phyloP scores from a whole-genome alignment of 2,329 filamentous ascomycete genomes.

The Grosmannia huntii region DNA sequence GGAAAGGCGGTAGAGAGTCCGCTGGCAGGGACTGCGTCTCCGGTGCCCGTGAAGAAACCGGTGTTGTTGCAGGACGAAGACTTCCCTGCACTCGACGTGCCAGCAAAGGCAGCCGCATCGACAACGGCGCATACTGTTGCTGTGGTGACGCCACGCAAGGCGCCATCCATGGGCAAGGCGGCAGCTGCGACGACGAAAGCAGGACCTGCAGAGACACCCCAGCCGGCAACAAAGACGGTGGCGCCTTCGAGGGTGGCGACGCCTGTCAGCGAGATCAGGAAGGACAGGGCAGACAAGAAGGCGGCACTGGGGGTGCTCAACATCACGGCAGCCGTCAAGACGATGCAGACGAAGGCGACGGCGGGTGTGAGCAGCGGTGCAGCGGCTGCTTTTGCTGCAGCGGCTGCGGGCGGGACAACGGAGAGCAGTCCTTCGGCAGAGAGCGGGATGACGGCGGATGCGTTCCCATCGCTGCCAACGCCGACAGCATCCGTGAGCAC shows the following conservation, averaged over 20 bases:
- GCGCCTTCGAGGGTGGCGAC: neutral
- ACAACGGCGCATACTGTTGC: conserved; percentile 8
- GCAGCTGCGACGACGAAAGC: conserved; percentile 9
- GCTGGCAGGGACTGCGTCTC: neutral
- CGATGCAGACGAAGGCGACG: conserved; percentile 14
- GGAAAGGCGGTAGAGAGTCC: neutral
- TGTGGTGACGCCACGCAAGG: conserved; percentile 15
- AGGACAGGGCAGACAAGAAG: conserved; percentile 20
- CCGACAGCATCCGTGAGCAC: conserved; percentile 27
- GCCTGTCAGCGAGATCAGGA: neutral
- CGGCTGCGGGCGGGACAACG: conserved; percentile 2
- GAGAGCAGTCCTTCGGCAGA: conserved; percentile 21
- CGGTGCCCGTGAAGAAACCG: conserved; percentile 11
- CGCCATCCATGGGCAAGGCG: conserved; percentile 16
- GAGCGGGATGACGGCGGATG: conserved; percentile 18
- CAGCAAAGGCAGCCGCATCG: conserved; percentile 26
- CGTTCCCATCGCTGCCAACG: conserved; percentile 39
- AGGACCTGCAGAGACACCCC: neutral
- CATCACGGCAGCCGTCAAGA: conserved; percentile 35
- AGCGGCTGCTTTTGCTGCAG: too few species aligned
- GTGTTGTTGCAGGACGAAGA: conserved; percentile 48
- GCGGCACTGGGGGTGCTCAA: conserved; percentile 31
- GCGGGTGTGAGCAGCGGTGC: too few species aligned
- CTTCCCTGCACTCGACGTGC: conserved; percentile 44
- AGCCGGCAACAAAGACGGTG: conserved; percentile 15